Base-by-base conservation (phyloP, 2,329 filamentous ascomycete genomes). In the Aspergillus awamori region DNA sequence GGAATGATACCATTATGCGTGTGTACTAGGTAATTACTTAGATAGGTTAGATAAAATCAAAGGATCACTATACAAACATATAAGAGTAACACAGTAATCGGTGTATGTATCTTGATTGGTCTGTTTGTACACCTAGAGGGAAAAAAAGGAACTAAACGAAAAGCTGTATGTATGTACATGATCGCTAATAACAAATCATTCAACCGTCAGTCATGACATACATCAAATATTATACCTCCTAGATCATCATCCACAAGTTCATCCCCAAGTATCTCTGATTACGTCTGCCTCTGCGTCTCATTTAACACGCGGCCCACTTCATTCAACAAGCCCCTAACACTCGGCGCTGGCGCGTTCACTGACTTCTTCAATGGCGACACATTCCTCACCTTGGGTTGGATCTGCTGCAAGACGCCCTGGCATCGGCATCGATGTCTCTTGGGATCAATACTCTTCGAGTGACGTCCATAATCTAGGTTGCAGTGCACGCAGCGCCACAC, bases 371-470 rank as follows among this genome's bases (percentile, higher is more conserved):
- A 69, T 2, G 70, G 70, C 8, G 70, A 72, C 36, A 72, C 68
- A 26, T 77, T 79, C 45, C 90, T 81, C 0, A 93, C 93, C 41
- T 84, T 84, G 0, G 94, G 94, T 74, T 91, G 93, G 8, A 88
- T 88, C 82, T 98, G 95, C 68, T 86, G 80, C 65, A 99, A 77
- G 0, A 76, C 75, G 4, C 85, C 82, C 71, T 87, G 89, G 74
- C 94, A 98, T 1, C 92, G 92, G 74, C 94, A 98, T 1, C 86
- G 84, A 68, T 93, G 88, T 52, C 86, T 84, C 30, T 73, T 72
- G 0, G 89, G 83, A 74, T 97, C 87, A 66, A 98, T 91, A 72
- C 91, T 95, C 77, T 89, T 92, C 15, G 89, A 93, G 76, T 98
- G 94, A 4, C 94, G 83, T 71, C 93, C 91, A 74, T 90, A 96